phyloP scores from a whole-genome alignment of 2,329 filamentous ascomycete species.

The Colletotrichum sp. region DNA sequence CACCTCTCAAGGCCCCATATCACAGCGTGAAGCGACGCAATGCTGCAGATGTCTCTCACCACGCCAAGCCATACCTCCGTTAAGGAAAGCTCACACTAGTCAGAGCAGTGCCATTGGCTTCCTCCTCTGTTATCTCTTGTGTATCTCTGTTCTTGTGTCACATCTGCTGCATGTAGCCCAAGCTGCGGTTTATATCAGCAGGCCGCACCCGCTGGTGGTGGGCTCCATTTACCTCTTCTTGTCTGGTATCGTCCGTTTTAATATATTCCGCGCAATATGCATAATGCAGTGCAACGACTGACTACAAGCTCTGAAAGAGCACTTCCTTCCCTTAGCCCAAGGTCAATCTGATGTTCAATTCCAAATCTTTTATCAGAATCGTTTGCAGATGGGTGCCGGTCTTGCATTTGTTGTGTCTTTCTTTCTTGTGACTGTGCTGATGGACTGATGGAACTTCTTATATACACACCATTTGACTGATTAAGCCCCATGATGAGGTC shows the following conservation, averaged over 20 bases:
- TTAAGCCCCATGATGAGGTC: not conserved
- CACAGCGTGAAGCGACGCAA: accelerated
- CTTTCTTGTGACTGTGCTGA: not conserved
- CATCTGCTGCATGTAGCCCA: not conserved
- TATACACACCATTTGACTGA: accelerated
- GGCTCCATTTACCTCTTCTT: accelerated
- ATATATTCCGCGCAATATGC: not conserved
- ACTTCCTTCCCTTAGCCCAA: accelerated
- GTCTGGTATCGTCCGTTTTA: not conserved
- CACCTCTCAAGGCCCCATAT: not conserved
- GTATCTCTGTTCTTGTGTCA: not conserved
- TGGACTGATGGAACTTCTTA: not conserved
- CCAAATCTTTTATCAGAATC: accelerated
- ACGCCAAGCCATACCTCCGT: not conserved
- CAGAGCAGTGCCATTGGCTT: accelerated
- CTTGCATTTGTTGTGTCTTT: accelerated
- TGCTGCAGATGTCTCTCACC: not conserved
- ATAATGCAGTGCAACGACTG: accelerated
- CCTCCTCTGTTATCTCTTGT: accelerated
- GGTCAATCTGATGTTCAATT: not conserved
- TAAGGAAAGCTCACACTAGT: not conserved
- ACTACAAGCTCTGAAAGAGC: accelerated
- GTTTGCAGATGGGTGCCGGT: accelerated
- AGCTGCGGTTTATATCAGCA: not conserved
- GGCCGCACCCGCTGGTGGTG: accelerated